phyloP scores from a whole-genome alignment of 495 filamentous ascomycete genomes.

The Neurospora sp. region DNA sequence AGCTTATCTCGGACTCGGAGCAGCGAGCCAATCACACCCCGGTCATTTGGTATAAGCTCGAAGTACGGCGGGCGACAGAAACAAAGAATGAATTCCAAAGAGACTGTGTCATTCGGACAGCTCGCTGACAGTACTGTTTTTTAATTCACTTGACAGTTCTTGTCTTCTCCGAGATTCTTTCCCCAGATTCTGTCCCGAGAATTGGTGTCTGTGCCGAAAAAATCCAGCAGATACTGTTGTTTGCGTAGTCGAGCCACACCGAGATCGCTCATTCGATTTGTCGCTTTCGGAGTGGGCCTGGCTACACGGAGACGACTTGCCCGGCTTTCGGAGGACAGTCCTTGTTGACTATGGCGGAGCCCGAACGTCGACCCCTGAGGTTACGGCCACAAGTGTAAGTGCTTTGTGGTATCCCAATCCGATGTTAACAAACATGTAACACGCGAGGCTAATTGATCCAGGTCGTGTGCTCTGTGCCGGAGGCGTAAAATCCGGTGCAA shows the following conservation, averaged over 20 bases:
- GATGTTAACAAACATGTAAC: not conserved
- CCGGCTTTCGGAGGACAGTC: not conserved
- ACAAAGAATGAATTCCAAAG: not conserved
- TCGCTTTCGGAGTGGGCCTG: not conserved
- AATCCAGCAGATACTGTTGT: not conserved
- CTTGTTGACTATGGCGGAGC: not conserved
- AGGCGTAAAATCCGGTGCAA: slow-evolving; percentile 29
- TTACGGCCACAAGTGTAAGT: not conserved
- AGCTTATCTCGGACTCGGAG: not conserved
- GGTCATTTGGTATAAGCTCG: not conserved
- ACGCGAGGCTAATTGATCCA: not conserved
- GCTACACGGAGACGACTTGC: not conserved
- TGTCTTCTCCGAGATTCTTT: not conserved
- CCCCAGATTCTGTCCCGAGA: not conserved
- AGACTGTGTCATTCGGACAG: not conserved
- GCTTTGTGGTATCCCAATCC: not conserved
- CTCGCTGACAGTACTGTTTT: not conserved
- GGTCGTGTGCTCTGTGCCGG: slow-evolving; percentile 25
- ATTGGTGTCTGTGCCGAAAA: not conserved
- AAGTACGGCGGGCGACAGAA: not conserved
- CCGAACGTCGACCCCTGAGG: not conserved
- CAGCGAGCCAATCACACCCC: not conserved
- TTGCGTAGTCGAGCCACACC: not conserved
- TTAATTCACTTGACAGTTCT: not conserved
- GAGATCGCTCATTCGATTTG: not conserved